Conservation (phyloP, 2,329 filamentous ascomycete genomes). For the Fusarium acutatum region DNA sequence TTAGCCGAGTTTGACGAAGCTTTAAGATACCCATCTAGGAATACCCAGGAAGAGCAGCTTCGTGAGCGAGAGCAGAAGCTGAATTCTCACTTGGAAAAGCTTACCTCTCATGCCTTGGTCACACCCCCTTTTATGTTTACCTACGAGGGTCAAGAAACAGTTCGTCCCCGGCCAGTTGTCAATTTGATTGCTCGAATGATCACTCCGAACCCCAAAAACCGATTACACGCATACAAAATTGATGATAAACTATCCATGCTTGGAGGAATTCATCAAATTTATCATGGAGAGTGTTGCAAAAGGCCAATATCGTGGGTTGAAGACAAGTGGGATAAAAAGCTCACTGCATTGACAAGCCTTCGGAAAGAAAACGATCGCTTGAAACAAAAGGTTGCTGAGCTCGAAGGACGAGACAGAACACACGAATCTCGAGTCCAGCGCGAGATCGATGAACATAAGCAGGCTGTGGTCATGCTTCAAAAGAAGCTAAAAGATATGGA, state of each 20-base stretch:
- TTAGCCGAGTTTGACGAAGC: slow-evolving; percentile 52
- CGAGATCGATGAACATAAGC: slow-evolving; percentile 46
- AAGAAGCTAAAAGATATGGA: slow-evolving; percentile 49
- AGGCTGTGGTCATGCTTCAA: slow-evolving; percentile 46
- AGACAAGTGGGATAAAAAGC: slow-evolving; percentile 49
- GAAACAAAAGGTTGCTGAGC: slow-evolving; percentile 45
- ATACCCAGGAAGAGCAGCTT: slow-evolving; percentile 46
- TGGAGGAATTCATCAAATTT: slow-evolving; percentile 58
- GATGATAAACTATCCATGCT: slow-evolving; percentile 54
- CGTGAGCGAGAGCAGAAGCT: slow-evolving; percentile 47
- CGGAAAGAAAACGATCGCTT: slow-evolving; percentile 46
- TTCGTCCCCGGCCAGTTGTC: slow-evolving; percentile 52
- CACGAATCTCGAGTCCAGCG: slow-evolving; percentile 51
- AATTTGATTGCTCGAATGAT: slow-evolving; percentile 50
- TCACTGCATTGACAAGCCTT: slow-evolving; percentile 41
- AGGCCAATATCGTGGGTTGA: slow-evolving; percentile 49
- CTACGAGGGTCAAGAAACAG: slow-evolving; percentile 49
- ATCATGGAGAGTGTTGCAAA: slow-evolving; percentile 57
- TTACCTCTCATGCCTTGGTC: slow-evolving; percentile 47
- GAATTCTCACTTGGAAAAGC: slow-evolving; percentile 44
- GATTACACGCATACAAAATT: slow-evolving; percentile 48
- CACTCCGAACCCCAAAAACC: slow-evolving; percentile 42
- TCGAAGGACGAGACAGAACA: slow-evolving; percentile 52
- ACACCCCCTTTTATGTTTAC: slow-evolving; percentile 50
- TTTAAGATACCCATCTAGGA: slow-evolving; percentile 42